Evolutionary conservation across 768 basidiomycete species (phyloP).

Genomic region (Trametes elegans): DNA sequence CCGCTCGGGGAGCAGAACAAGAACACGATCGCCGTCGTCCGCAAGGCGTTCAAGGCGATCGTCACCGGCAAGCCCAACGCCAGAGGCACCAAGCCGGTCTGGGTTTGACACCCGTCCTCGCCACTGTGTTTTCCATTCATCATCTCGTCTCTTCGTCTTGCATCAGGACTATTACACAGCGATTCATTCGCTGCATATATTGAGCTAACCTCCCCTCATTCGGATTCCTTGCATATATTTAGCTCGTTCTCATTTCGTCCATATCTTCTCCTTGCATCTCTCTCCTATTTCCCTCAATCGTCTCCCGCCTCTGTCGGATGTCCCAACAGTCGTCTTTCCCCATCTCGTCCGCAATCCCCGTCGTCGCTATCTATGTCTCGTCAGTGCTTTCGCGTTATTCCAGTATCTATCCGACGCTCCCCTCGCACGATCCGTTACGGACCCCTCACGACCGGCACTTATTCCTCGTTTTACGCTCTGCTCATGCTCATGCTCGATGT

Average conservation of each 20-base stretch:
- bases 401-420: constrained; percentile 24
- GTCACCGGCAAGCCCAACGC: constrained; percentile 51
- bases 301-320: background rate
- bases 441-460: constrained; percentile 16
- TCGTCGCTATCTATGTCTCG: constrained; percentile 24
- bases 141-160: background rate
- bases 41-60: constrained; percentile 75
- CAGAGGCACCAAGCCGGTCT: constrained; percentile 12
- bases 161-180: no score
- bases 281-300: constrained; percentile 2
- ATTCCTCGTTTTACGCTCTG: constrained; percentile 19
- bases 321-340: constrained; percentile 1
- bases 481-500: constrained; percentile 19
- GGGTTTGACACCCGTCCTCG: constrained; percentile 4
- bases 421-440: constrained; percentile 20
- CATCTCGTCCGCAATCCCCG: constrained; percentile 9
- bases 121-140: background rate
- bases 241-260: constrained; percentile 10
- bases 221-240: constrained; percentile 5
- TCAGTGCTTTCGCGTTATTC: constrained; percentile 21
- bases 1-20: constrained; percentile 44
- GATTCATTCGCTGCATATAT: no score
- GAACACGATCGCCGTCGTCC: constrained; percentile 54
- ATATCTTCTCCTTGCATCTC: constrained; percentile 6
- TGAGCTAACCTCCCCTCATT: constrained; percentile 7